Percentiles rank a stretch among this genome's conserved stretches.
phyloP scores from a whole-genome alignment of 2,329 filamentous ascomycete species.

The Aspergillus hiratsukae region DNA sequence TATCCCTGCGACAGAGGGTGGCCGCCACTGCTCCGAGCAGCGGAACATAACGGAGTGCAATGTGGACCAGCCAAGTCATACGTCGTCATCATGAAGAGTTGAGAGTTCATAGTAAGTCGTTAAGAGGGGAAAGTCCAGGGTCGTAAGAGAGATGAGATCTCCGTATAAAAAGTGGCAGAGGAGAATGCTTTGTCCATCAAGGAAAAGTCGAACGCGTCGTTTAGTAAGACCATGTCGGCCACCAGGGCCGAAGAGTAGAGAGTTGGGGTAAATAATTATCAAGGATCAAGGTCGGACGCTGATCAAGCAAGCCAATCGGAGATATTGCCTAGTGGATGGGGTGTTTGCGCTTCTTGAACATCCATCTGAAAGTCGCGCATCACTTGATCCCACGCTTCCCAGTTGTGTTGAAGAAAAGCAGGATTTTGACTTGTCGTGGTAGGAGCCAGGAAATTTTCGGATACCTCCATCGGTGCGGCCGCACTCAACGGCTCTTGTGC shows the following conservation, averaged over 20 bases:
- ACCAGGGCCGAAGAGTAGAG: background rate
- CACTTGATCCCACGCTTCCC: conserved; percentile 37
- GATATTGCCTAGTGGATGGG: conserved; percentile 17
- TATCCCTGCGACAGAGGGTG: background rate
- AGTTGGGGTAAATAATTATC: background rate
- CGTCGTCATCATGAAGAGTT: conserved; percentile 6
- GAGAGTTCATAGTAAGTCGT: background rate
- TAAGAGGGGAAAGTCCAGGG: background rate
- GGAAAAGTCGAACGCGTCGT: background rate
- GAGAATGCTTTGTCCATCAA: background rate
- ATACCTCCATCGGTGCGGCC: conserved; percentile 7
- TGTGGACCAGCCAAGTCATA: conserved; percentile 1
- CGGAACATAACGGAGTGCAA: background rate
- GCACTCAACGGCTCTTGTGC: conserved; percentile 6
- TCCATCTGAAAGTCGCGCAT: conserved; percentile 38
- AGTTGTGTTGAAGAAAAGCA: conserved; percentile 20
- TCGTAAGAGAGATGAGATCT: background rate
- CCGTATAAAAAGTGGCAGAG: background rate
- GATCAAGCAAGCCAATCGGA: conserved; percentile 28
- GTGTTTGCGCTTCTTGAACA: conserved; percentile 23
- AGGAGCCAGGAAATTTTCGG: conserved; percentile 8
- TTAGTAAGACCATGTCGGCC: background rate
- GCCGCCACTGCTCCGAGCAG: background rate
- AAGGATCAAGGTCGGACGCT: background rate
- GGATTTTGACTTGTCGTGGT: conserved; percentile 12